Percentiles rank a stretch among this genome's conserved stretches.
Evolutionary conservation across 2,329 filamentous ascomycete genomes (phyloP).

Genomic region (Xylaria sp.): DNA sequence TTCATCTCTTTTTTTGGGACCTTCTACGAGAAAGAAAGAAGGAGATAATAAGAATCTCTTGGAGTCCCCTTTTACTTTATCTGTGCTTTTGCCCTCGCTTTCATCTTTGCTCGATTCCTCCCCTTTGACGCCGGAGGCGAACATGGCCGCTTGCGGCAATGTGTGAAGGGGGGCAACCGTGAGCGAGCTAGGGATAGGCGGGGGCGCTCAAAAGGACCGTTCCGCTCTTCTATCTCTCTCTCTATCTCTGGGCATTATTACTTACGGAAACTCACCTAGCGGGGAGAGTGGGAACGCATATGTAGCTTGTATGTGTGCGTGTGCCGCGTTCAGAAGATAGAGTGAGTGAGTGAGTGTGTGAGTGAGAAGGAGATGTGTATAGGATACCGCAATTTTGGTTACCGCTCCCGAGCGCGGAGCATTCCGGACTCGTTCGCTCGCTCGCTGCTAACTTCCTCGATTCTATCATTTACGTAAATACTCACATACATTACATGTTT

Average conservation of each 20-base stretch:
- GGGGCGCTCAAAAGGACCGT: background rate
- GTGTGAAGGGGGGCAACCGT: constrained; percentile 35
- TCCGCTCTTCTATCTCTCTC: too few relatives aligned
- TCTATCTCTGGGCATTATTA: constrained; percentile 7
- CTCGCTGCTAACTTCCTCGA: background rate
- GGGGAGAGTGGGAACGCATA: constrained; percentile 12
- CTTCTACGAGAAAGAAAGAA: constrained; percentile 37
- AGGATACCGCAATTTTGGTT: too few relatives aligned
- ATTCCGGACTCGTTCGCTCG: constrained; percentile 40
- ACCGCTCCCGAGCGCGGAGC: constrained; percentile 28
- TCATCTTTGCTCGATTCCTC: constrained; percentile 21
- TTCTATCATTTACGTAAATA: background rate
- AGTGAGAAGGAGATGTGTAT: constrained; percentile 13
- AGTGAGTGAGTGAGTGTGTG: constrained; percentile 8
- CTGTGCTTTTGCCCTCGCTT: constrained; percentile 44
- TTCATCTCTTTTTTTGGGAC: constrained; percentile 12
- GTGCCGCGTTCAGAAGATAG: constrained; percentile 44
- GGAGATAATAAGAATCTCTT: constrained; percentile 31
- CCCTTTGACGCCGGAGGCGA: constrained; percentile 41
- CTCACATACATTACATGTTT: background rate
- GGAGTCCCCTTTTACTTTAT: constrained; percentile 44
- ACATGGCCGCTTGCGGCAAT: constrained; percentile 49
- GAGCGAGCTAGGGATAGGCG: constrained; percentile 3
- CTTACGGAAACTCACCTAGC: constrained; percentile 40
- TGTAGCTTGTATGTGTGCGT: constrained; percentile 17